Base-by-base conservation (phyloP, 2,329 filamentous ascomycete species). In the Ophiostoma fasciatum region DNA sequence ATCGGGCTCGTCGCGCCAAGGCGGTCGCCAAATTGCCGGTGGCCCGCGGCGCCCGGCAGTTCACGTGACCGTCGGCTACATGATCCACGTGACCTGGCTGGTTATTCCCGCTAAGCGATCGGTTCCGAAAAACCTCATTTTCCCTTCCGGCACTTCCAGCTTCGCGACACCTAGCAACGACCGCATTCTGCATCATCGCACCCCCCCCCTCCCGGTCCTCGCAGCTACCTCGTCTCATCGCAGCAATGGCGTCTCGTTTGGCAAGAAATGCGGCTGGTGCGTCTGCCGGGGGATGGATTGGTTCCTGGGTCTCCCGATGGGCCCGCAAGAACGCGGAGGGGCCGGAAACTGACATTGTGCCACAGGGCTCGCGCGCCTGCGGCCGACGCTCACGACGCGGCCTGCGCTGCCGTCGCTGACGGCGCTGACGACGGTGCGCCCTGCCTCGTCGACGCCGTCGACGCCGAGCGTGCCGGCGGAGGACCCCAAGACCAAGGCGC, bases 231-330 rank as follows among this genome's bases (percentile, higher is more conserved):
- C 61, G 63, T 60, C 64, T 63, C 61, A 68, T 66, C 61, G 62
- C 72, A 82, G 82, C 70, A 81, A 96, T 96, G 88, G 88, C 88
- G 73, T 94, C 84, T 66, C 84, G 87, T 73, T 74, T 96, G 70
- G 84, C 80, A 74, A 85, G 82, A 75, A 87, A 78, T 74, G 84
- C 85, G 68, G 69, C 88, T 67, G 82, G 88, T 96, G 77, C 63
- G 84, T 77, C 35, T 22, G n/a, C n/a, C n/a, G n/a, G n/a, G n/a
- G n/a, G n/a, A n/a, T n/a, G n/a, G n/a, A n/a, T n/a, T n/a, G n/a
- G n/a, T n/a, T n/a, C n/a, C n/a, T n/a, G n/a, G n/a, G n/a, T n/a
- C n/a, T n/a, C n/a, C n/a, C n/a, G n/a, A n/a, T n/a, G n/a, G n/a
- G n/a, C n/a, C n/a, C n/a, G n/a, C n/a, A n/a, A n/a, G n/a, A n/a